Conservation (phyloP, 176 grass and related monocot genomes). For the Miscanthus lutarioriparius region DNA sequence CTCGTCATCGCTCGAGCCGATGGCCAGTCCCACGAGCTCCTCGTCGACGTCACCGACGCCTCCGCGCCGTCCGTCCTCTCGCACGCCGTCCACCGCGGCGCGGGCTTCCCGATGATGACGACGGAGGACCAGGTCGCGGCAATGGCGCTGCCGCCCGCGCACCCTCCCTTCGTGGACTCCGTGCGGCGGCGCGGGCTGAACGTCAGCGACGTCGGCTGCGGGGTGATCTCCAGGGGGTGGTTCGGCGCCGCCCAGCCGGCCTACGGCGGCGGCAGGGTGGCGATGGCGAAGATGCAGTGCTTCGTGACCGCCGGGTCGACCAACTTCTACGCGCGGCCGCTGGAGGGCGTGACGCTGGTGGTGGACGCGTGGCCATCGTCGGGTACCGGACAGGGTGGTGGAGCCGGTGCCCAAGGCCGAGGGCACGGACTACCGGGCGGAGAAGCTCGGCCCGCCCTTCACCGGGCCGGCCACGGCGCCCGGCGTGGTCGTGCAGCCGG, state of each 20-base stretch:
- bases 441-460: constrained; percentile 30
- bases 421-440: constrained; percentile 57
- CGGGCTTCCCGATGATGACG: constrained; percentile 50
- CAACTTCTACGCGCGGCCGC: constrained; percentile 63
- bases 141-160: constrained; percentile 22
- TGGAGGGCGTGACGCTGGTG: constrained; percentile 65
- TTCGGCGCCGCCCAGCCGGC: no score
- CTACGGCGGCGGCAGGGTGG: constrained; percentile 25
- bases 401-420: constrained; percentile 53
- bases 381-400: constrained; percentile 48
- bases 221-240: constrained; percentile 49
- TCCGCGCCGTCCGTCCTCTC: constrained; percentile 30
- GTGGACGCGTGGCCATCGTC: constrained; percentile 64
- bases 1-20: constrained; percentile 56
- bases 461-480: constrained; percentile 23
- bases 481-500: constrained; percentile 40
- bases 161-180: constrained; percentile 62
- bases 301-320: constrained; percentile 33
- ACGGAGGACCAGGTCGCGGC: constrained; percentile 46
- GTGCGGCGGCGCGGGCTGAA: constrained; percentile 42
- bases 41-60: constrained; percentile 30
- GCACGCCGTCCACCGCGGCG: constrained; percentile 45
- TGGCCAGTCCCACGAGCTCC: constrained; percentile 52
- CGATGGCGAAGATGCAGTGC: constrained; percentile 56
- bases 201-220: constrained; percentile 54